Percentiles rank a stretch among this genome's conserved stretches.
Evolutionary conservation across 768 basidiomycete species (phyloP).

Genomic region (Pleurotus giganteus): DNA sequence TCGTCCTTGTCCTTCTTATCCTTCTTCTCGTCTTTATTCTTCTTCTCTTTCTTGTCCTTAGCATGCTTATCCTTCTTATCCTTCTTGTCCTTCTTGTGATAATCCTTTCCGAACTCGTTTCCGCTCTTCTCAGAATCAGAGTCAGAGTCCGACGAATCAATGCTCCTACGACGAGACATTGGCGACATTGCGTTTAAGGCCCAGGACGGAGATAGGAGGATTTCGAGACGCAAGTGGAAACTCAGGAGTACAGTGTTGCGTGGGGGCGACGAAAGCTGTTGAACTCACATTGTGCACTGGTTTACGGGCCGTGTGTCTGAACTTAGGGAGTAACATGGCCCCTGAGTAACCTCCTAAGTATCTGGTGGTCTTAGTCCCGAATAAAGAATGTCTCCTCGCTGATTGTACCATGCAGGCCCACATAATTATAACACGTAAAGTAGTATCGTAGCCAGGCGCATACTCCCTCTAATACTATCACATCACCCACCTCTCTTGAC

Average conservation of each 20-base stretch:
- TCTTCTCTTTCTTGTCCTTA: conserved; percentile 20
- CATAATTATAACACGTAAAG: no score
- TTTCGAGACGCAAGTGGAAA: background rate
- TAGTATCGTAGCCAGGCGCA: no score
- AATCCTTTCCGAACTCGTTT: background rate
- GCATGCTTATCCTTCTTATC: conserved; percentile 14
- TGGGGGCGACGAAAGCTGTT: conserved; percentile 4
- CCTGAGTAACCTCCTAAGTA: no score
- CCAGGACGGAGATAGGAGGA: background rate
- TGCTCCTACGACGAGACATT: conserved; percentile 25
- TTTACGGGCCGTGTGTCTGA: background rate
- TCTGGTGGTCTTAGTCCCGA: no score
- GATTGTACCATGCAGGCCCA: no score
- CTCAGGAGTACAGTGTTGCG: no score
- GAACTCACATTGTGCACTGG: background rate
- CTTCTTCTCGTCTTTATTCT: conserved; percentile 22
- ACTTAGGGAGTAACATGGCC: no score
- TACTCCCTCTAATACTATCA: no score
- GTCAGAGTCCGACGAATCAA: conserved; percentile 25
- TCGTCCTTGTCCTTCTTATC: conserved; percentile 22
- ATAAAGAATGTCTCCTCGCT: no score
- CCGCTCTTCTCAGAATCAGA: conserved; percentile 23
- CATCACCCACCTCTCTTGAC: no score
- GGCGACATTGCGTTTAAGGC: background rate
- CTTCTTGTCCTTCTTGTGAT: conserved; percentile 16